Evolutionary conservation across 345 rosid genomes (phyloP).

Genomic region (Firmiana major): DNA sequence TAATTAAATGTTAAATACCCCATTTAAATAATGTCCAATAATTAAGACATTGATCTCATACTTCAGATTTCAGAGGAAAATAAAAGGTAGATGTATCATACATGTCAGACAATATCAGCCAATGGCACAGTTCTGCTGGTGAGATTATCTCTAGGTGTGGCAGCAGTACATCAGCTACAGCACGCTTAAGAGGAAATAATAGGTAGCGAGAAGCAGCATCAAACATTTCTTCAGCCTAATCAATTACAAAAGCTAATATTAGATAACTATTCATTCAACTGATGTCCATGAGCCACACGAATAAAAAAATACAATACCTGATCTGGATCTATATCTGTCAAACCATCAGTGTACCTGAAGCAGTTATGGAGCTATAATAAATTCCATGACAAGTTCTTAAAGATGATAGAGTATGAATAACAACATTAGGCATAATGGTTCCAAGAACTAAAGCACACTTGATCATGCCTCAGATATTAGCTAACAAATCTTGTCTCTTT

Average conservation of each 20-base stretch:
- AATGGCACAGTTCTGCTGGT: constrained; percentile 84
- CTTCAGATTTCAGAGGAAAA: background rate
- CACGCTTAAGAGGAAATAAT: constrained; percentile 90
- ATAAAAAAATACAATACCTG: constrained; percentile 52
- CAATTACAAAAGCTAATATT: constrained; percentile 16
- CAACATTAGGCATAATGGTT: background rate
- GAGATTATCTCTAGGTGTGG: constrained; percentile 78
- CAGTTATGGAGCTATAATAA: constrained; percentile 24
- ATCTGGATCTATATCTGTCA: constrained; percentile 71
- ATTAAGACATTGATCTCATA: background rate
- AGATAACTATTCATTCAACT: background rate
- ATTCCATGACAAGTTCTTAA: constrained; percentile 12
- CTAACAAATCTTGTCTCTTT: background rate
- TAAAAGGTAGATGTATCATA: constrained; percentile 31
- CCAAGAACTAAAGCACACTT: constrained; percentile 15
- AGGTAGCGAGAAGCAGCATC: constrained; percentile 96
- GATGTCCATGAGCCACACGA: constrained; percentile 1
- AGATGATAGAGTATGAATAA: constrained; percentile 1
- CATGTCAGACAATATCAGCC: constrained; percentile 90
- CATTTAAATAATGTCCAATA: background rate
- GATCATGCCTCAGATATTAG: background rate
- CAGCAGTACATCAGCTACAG: constrained; percentile 84
- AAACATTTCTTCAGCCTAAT: constrained; percentile 89
- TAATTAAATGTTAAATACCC: background rate
- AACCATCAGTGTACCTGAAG: constrained; percentile 91